phyloP scores from a whole-genome alignment of 2,329 filamentous ascomycete genomes.

The Knoxdaviesia proteae region DNA sequence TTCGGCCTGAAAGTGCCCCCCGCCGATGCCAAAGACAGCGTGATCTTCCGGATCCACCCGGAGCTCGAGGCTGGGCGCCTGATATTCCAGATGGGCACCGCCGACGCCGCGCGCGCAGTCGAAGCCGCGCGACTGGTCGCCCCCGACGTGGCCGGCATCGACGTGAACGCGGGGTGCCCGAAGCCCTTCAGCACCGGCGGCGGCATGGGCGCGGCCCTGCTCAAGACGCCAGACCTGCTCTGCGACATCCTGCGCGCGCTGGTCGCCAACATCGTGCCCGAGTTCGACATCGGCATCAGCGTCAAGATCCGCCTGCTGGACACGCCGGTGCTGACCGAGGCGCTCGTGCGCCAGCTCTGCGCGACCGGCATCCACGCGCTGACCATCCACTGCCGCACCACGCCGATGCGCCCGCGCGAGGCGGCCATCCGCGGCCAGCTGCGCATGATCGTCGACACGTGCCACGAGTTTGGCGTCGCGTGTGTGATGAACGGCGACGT shows the following conservation, averaged over 20 bases:
- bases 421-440: constrained; percentile 71
- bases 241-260: constrained; percentile 66
- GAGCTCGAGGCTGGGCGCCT: constrained; percentile 51
- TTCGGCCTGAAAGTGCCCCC: constrained; percentile 41
- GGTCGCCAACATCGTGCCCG: constrained; percentile 54
- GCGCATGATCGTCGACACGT: constrained; percentile 62
- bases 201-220: constrained; percentile 86
- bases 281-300: constrained; percentile 77
- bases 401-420: constrained; percentile 83
- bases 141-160: constrained; percentile 75
- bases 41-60: constrained; percentile 74
- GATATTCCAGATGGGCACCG: constrained; percentile 84
- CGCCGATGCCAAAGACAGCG: constrained; percentile 33
- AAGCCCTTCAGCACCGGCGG: constrained; percentile 88
- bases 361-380: constrained; percentile 79
- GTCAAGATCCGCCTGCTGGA: constrained; percentile 89
- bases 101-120: constrained; percentile 64
- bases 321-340: constrained; percentile 52
- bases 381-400: constrained; percentile 89
- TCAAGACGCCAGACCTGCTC: constrained; percentile 67
- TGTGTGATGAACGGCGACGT: constrained; percentile 96
- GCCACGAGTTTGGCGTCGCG: constrained; percentile 66
- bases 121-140: constrained; percentile 70
- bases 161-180: constrained; percentile 94
- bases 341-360: constrained; percentile 57